Evolutionary conservation across 1,284 basidiomycete genomes (phyloP), one percentile per base, ranked within the genome.

Genomic region (Puccinia triticina): DNA sequence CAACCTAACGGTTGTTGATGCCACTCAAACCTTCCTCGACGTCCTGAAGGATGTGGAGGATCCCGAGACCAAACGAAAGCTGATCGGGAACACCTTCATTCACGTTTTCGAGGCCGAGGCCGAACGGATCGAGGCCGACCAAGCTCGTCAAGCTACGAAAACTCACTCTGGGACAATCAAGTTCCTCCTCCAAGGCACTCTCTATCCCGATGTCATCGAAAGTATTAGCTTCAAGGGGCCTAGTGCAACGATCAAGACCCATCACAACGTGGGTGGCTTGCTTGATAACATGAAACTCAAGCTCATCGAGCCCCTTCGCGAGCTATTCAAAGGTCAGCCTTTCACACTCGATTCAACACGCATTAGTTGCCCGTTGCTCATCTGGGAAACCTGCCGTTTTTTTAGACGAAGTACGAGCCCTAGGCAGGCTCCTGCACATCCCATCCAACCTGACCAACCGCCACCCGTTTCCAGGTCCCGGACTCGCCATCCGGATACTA

Each of bases 191-290:
- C 96, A 98, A 88, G 97, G 97, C n/a, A 99, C 97, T 0, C 91
- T 99, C 14, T 99, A 99, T 88, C 97, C 97, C 1, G 97, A 99
- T 87, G 97, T 99, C 69, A 99, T 99, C 87, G 97, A 99, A 89
- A 95, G 93, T 86, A 98, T 99, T 89, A 95, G 93, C 88, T 99
- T 99, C 92, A 99, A 99, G 89, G 97, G 97, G 3, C 97, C 97
- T 1, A 95, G 93, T 85, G 97, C 97, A 67, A 99, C 96, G 23
- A 99, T 99, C 90, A 99, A 99, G 90, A 98, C 97, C 12, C 97
- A 99, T 87, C 97, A 99, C 88, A 99, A 99, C 86, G 97, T 99
- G 84, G 97, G 97, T 46, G 97, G 97, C 14, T 89, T 99, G 74
- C 89, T 99, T 83, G 94, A 94, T 86, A 93, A 99, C 88, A 99